A percentile compares a stretch with the other conserved stretches of the same genome.
Conservation (phyloP, 2,329 filamentous ascomycete species). For the Calonectria henricotiae region DNA sequence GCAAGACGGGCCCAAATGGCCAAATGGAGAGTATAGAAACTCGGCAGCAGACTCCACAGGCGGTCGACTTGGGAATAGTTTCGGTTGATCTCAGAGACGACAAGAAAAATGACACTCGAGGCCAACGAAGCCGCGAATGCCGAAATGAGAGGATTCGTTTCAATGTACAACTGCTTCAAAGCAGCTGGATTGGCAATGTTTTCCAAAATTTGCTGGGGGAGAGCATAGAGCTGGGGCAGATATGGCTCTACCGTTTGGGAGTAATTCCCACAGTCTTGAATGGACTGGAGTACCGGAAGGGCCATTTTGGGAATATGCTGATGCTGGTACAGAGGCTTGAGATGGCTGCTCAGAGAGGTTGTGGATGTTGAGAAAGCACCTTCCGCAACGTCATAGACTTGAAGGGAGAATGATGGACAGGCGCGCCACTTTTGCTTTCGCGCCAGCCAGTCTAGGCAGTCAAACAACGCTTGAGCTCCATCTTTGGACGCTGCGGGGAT, state of each 20-base stretch:
- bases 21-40: constrained; percentile 89
- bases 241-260: constrained; percentile 83
- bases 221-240: constrained; percentile 77
- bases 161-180: constrained; percentile 81
- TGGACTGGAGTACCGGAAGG: constrained; percentile 79
- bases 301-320: constrained; percentile 68
- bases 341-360: constrained; percentile 5
- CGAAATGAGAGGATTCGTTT: constrained; percentile 89
- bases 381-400: constrained; percentile 33
- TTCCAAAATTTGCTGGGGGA: constrained; percentile 77
- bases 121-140: constrained; percentile 81
- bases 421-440: constrained; percentile 32
- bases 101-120: constrained; percentile 80
- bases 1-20: constrained; percentile 85
- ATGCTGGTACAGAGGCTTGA: constrained; percentile 9
- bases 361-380: background rate
- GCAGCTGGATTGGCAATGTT: constrained; percentile 74
- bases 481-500: constrained; percentile 34
- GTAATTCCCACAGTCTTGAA: constrained; percentile 85
- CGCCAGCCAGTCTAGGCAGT: constrained; percentile 2
- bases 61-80: constrained; percentile 99
- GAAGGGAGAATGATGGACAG: constrained; percentile 1
- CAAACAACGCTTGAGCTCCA: background rate
- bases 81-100: constrained; percentile 86
- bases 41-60: constrained; percentile 90